Evolutionary conservation across 192 early-diverging fungal genomes (phyloP), one percentile per base, ranked within the genome.

Genomic region (Rhizoclosmatium sp.): DNA sequence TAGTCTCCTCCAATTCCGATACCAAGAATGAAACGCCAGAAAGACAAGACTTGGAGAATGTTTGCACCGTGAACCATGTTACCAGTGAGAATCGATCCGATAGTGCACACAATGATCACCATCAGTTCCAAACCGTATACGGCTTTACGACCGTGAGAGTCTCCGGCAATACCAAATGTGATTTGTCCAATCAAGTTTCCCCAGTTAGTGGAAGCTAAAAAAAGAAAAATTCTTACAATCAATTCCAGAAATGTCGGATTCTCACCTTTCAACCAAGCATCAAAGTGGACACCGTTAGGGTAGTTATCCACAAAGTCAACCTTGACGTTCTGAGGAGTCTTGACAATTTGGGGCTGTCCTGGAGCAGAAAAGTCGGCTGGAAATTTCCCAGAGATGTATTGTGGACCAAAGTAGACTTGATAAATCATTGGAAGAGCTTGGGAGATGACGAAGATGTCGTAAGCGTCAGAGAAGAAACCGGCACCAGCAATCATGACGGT

Each of bases 1-100:
- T 98, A 98, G 84, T 98, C 95, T 73, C 95, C 95, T 75, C 97
- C 97, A 78, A 97, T 92, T 80, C 97, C 97, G 64, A 97, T 87
- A 80, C 97, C 97, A 60, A 98, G 91, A 98, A 76, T 31, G 47
- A 98, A 89, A 72, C 97, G 94, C 95, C 95, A 97, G 79, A 96
- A 86, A 67, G 90, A 91, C 65, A 98, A 83, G 47, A 95, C 88
- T 75, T 88, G 81, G 40, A 92, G 87, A 59, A 94, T 82, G 71
- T 87, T 87, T 73, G 91, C 87, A 19, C 93, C 92, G 76, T 89
- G 87, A 19, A 89, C 92, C 75, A 92, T 88, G 76, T 82, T 83
- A 75, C 87, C 88, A 71, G 93, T 86, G 76, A 97, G 87, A 44
- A 94, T 89, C 41, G 91, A 92, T 21, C 93, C 94, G 69, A 97